Evolutionary conservation across 306 rosid species (phyloP).

Genomic region (Cucurbita ficifolia): DNA sequence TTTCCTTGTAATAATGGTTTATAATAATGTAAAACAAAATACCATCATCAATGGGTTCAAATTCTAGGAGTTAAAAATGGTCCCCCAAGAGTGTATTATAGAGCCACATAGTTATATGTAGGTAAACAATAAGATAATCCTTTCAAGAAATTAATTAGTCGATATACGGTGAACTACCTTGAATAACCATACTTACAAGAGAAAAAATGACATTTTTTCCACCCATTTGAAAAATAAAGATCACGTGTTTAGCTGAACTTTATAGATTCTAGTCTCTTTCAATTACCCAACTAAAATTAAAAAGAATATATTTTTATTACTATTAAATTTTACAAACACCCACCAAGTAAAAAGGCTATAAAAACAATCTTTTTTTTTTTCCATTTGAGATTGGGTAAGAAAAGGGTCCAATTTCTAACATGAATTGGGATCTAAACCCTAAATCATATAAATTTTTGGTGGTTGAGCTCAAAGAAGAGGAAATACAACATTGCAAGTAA

Average conservation of each 20-base stretch:
- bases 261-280: background rate
- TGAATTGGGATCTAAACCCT: background rate
- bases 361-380: background rate
- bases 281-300: background rate
- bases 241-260: background rate
- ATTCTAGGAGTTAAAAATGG: slow-evolving; percentile 6
- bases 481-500: slow-evolving; percentile 4
- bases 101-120: background rate
- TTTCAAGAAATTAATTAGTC: background rate
- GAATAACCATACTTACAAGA: background rate
- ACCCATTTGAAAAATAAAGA: background rate
- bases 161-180: background rate
- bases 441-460: background rate
- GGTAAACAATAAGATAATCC: background rate
- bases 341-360: background rate
- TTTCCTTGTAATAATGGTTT: slow-evolving; percentile 27
- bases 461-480: background rate
- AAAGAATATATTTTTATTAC: background rate
- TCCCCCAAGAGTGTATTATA: background rate
- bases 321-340: background rate
- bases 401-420: background rate
- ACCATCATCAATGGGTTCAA: slow-evolving; percentile 21
- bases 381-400: background rate
- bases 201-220: background rate
- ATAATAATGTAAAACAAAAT: slow-evolving; percentile 36